These are phyloP conservation scores for Dothidotthia symphoricarpi DNA, from an alignment of 2,329 filamentous ascomycete species.

Conservation along the genomic window DNA sequence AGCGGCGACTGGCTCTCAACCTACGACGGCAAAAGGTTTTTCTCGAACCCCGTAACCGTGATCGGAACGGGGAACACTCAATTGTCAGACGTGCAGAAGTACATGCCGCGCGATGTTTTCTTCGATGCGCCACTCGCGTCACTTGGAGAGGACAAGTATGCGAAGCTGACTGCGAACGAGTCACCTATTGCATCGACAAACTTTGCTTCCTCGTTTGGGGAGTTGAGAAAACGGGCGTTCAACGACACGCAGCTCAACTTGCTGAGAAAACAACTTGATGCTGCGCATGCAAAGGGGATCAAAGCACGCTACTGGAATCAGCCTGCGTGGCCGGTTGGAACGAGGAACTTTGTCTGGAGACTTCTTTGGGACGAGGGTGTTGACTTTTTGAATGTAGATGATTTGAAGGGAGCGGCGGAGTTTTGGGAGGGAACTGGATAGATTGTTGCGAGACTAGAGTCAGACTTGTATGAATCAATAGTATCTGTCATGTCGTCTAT, in stretches of 20 bases:
- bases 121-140: conserved; percentile 57
- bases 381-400: conserved; percentile 64
- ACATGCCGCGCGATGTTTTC: conserved; percentile 52
- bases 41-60: conserved; percentile 55
- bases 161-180: conserved; percentile 49
- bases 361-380: conserved; percentile 57
- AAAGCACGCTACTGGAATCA: conserved; percentile 62
- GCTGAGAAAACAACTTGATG: conserved; percentile 53
- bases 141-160: conserved; percentile 42
- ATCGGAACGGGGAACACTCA: conserved; percentile 59
- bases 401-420: conserved; percentile 52
- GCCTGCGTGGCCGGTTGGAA: conserved; percentile 56
- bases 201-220: conserved; percentile 47
- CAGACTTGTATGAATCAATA: no score
- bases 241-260: conserved; percentile 52
- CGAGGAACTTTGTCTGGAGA: conserved; percentile 53
- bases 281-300: conserved; percentile 59
- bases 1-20: conserved; percentile 54
- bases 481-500: no score
- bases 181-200: conserved; percentile 56
- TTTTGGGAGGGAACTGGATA: conserved; percentile 36
- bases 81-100: conserved; percentile 44
- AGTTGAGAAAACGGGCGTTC: conserved; percentile 38
- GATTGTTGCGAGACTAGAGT: no score
- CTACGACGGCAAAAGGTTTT: conserved; percentile 49